Base-by-base conservation (phyloP, 1,284 basidiomycete genomes). In the Cystobasidium slooffiae region DNA sequence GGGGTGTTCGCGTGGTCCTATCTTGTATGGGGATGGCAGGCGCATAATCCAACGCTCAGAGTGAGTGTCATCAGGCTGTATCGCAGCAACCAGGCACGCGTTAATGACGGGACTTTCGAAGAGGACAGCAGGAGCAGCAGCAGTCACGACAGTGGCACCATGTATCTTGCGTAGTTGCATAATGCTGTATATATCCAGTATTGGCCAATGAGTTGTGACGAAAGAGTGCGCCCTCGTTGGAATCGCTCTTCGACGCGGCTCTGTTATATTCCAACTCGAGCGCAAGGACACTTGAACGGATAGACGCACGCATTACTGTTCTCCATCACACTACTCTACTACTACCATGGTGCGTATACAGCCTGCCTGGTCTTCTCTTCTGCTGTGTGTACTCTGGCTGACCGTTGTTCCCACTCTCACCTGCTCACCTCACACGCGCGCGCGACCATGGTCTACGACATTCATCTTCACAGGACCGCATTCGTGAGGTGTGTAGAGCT, bases 401-500 rank as follows among this genome's bases (percentile, higher is more conserved):
- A 51, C 47, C 14, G 3, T 1, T 51, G 20, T 20, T 51, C 7
- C 16, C 41, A 10, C 14, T 53, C 31, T n/a, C 64, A 18, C 39
- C 8, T 61, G 58, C 58, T 61, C 46, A 10, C 62, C 59, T 20
- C 16, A 7, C n/a, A 43, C 14, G 39, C 56, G 56, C 37, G 39
- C 61, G 18, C n/a, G n/a, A n/a, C 18, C 6, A 46, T 24, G 20
- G 44, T 5, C 24, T 22, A 47, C 47, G 44, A 63, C 44, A 9
- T 22, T 22, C 46, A 37, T 16, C 24, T 20, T 20, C n/a, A 37
- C 51, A 72, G 69, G 69, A 72, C 69, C 58, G 69, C 44, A 72
- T 72, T 64, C 69, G 69, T 9, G 69, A 72, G 61, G 69, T 72
- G 69, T 46, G 68, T 24, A 22, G 31, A 22, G n/a, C 12, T 41